A percentile compares a stretch with the other conserved stretches of the same genome.
Evolutionary conservation across 345 rosid genomes (phyloP).

Genomic region (Pugionium cornutum): DNA sequence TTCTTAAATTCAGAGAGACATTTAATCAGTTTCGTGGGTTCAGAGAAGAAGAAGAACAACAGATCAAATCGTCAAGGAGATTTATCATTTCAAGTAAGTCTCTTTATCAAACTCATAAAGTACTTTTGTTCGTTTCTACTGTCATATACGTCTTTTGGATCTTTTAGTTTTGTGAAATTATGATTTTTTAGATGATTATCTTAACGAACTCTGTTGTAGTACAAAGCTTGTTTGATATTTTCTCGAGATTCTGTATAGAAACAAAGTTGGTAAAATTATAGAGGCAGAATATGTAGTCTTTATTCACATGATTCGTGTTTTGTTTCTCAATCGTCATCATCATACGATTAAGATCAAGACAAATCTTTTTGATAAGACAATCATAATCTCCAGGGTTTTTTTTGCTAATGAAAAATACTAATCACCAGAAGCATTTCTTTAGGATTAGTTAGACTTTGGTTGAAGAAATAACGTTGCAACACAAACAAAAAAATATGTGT

Average conservation of each 20-base stretch:
- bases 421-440: slow-evolving; percentile 17
- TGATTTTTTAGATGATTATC: not conserved
- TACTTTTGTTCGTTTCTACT: too few relatives aligned
- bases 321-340: not conserved
- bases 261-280: too few relatives aligned
- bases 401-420: slow-evolving; percentile 4
- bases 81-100: slow-evolving; percentile 32
- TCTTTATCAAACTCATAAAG: not conserved
- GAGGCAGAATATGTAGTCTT: too few relatives aligned
- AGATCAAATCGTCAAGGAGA: slow-evolving; percentile 22
- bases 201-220: slow-evolving; percentile 25
- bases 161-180: not conserved
- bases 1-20: slow-evolving; percentile 42
- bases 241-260: too few relatives aligned
- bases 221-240: slow-evolving; percentile 10
- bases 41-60: slow-evolving; percentile 31
- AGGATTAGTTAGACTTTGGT: slow-evolving; percentile 7
- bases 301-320: too few relatives aligned
- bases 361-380: not conserved
- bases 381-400: not conserved
- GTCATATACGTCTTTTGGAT: not conserved
- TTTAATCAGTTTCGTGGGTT: slow-evolving; percentile 34
- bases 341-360: not conserved
- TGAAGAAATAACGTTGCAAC: slow-evolving; percentile 20
- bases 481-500: not conserved